These are phyloP conservation scores for Trichoderma pleuroti DNA, from an alignment of 2,329 filamentous ascomycete species.

Conservation along the genomic window DNA sequence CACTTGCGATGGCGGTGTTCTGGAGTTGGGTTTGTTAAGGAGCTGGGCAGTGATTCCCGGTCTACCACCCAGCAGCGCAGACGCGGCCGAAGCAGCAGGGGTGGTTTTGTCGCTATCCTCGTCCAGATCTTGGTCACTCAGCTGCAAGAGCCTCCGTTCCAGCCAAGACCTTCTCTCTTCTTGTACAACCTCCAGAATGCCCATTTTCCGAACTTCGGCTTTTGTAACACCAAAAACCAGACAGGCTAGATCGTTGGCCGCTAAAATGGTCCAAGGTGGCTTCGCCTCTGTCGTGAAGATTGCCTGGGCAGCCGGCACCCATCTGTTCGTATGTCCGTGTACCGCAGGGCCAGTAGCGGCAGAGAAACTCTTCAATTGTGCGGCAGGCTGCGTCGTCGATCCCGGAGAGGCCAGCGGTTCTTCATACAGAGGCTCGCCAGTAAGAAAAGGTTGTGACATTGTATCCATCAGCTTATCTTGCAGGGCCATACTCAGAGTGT, in stretches of 20 bases:
- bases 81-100: conserved; percentile 41
- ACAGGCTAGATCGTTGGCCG: conserved; percentile 94
- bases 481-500: conserved; percentile 68
- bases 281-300: conserved; percentile 95
- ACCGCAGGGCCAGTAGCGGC: conserved; percentile 54
- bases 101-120: conserved; percentile 32
- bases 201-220: conserved; percentile 88
- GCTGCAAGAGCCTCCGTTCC: conserved; percentile 71
- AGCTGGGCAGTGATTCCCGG: conserved; percentile 81
- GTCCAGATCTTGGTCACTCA: conserved; percentile 35
- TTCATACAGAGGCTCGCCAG: conserved; percentile 37
- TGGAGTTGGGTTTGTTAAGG: conserved; percentile 73
- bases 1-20: conserved; percentile 51
- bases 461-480: conserved; percentile 83
- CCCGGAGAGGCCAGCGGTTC: conserved; percentile 44
- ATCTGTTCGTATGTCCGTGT: conserved; percentile 88
- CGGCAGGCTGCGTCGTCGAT: conserved; percentile 37
- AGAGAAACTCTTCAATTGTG: conserved; percentile 42
- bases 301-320: conserved; percentile 86
- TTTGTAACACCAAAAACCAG: conserved; percentile 99
- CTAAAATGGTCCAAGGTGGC: conserved; percentile 90
- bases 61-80: conserved; percentile 63
- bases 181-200: conserved; percentile 91
- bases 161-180: conserved; percentile 87
- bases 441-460: conserved; percentile 74